These are phyloP conservation scores for Fragaria iinumae DNA, from an alignment of 306 rosid genomes.

Conservation along the genomic window DNA sequence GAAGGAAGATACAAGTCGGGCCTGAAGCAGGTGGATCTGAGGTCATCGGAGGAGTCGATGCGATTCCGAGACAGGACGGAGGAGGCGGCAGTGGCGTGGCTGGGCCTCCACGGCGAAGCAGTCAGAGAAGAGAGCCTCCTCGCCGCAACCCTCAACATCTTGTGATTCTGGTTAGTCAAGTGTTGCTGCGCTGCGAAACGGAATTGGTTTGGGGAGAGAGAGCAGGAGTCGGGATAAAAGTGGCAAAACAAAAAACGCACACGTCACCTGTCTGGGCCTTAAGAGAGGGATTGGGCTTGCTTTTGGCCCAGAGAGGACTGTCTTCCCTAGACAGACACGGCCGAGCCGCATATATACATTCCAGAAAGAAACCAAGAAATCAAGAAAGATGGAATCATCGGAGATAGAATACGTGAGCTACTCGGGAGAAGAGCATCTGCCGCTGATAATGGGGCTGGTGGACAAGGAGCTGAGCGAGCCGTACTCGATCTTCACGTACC, in stretches of 20 bases:
- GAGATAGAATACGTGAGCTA: slow-evolving; percentile 82
- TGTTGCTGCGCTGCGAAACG: background rate
- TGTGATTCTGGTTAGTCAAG: background rate
- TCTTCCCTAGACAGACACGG: too few species aligned
- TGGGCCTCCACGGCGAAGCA: slow-evolving; percentile 31
- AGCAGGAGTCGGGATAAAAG: background rate
- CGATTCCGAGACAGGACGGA: slow-evolving; percentile 26
- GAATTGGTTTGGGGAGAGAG: background rate
- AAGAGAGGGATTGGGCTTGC: background rate
- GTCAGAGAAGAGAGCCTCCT: slow-evolving; percentile 45
- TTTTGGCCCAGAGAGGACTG: background rate
- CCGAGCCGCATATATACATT: too few species aligned
- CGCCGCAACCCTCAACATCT: slow-evolving; percentile 48
- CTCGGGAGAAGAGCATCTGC: slow-evolving; percentile 86
- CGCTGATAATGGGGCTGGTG: slow-evolving; percentile 81
- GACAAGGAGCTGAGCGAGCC: slow-evolving; percentile 97
- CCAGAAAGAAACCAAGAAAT: too few species aligned
- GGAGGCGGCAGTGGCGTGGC: slow-evolving; percentile 27
- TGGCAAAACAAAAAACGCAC: background rate
- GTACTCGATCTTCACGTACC: slow-evolving; percentile 94
- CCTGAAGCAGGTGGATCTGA: slow-evolving; percentile 28
- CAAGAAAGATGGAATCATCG: slow-evolving; percentile 14
- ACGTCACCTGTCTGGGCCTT: background rate
- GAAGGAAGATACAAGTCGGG: slow-evolving; percentile 19
- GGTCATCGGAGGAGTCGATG: slow-evolving; percentile 25